phyloP scores from a whole-genome alignment of 2,329 filamentous ascomycete genomes.

The Rutstroemia sp. region DNA sequence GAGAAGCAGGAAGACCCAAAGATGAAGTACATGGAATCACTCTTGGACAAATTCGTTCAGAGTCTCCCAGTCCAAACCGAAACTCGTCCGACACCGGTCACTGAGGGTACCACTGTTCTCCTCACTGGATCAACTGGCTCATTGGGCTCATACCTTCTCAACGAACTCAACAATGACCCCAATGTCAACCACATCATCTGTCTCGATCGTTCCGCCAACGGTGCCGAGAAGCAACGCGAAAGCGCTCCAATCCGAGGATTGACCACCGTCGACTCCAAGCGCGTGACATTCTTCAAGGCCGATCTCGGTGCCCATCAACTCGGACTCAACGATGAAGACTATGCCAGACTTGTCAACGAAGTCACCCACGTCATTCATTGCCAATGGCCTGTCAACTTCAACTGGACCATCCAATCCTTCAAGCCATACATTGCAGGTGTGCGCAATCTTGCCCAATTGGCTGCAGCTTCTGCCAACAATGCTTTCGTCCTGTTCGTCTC shows the following conservation, averaged over 20 bases:
- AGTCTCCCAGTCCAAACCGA: slow-evolving; percentile 7
- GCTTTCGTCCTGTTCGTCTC: slow-evolving; percentile 21
- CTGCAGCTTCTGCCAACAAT: slow-evolving; percentile 7
- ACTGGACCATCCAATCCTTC: slow-evolving; percentile 29
- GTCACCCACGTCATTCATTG: slow-evolving; percentile 37
- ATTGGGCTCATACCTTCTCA: slow-evolving; percentile 40
- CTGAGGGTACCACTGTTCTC: slow-evolving; percentile 19
- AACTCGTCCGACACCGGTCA: neutral
- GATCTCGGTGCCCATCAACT: slow-evolving; percentile 41
- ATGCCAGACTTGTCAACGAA: slow-evolving; percentile 13
- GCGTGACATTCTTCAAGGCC: slow-evolving; percentile 40
- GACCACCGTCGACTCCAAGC: slow-evolving; percentile 27
- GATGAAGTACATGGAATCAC: slow-evolving; percentile 6
- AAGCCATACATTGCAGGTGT: slow-evolving; percentile 32
- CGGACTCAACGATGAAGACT: slow-evolving; percentile 33
- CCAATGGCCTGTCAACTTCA: slow-evolving; percentile 35
- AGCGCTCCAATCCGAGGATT: slow-evolving; percentile 33
- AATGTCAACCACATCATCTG: slow-evolving; percentile 37
- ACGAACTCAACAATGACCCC: slow-evolving; percentile 29
- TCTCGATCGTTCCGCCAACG: slow-evolving; percentile 35
- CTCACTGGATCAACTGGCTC: slow-evolving; percentile 43
- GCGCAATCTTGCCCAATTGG: slow-evolving; percentile 30
- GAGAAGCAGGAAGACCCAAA: slow-evolving; percentile 3
- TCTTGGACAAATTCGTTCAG: slow-evolving; percentile 9
- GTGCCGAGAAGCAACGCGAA: slow-evolving; percentile 30